These are phyloP conservation scores for Dactylis glomerata DNA, from an alignment of 176 grass and related monocot genomes.

Conservation along the genomic window DNA sequence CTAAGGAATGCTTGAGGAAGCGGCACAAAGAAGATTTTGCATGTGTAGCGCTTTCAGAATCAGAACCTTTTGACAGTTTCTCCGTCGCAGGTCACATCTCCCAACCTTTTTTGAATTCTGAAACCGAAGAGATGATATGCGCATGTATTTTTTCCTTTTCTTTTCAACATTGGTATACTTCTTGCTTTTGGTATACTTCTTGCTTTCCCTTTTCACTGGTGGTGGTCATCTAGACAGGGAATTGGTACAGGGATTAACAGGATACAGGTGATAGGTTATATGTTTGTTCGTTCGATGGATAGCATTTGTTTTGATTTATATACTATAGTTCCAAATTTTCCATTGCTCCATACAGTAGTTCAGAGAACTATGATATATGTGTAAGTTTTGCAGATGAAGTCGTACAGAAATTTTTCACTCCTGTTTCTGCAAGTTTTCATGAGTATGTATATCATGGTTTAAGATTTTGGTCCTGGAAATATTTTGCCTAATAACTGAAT, in stretches of 20 bases:
- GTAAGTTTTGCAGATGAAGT: not conserved
- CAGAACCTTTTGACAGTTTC: not conserved
- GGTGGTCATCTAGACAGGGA: conserved; percentile 17
- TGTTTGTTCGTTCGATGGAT: not conserved
- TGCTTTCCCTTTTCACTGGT: not conserved
- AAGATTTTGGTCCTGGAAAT: not conserved
- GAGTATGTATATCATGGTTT: not conserved
- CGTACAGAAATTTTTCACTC: not conserved
- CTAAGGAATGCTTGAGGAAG: conserved; percentile 40
- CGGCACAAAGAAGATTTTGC: not conserved
- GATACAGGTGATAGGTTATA: conserved; percentile 16
- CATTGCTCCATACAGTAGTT: not conserved
- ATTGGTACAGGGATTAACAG: conserved; percentile 17
- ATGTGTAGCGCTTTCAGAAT: conserved; percentile 17
- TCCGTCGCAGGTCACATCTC: not conserved
- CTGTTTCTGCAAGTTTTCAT: not conserved
- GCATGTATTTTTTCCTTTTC: not conserved
- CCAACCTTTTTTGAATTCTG: not conserved
- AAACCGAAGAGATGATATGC: conserved; percentile 6
- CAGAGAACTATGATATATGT: not conserved
- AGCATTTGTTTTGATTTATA: conserved; percentile 10
- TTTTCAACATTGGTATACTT: not conserved
- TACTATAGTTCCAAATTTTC: not conserved
- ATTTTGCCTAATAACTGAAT: not conserved
- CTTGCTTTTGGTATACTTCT: not conserved